phyloP scores from a whole-genome alignment of 148 eudicot genomes.

The Arctostaphylos glauca region DNA sequence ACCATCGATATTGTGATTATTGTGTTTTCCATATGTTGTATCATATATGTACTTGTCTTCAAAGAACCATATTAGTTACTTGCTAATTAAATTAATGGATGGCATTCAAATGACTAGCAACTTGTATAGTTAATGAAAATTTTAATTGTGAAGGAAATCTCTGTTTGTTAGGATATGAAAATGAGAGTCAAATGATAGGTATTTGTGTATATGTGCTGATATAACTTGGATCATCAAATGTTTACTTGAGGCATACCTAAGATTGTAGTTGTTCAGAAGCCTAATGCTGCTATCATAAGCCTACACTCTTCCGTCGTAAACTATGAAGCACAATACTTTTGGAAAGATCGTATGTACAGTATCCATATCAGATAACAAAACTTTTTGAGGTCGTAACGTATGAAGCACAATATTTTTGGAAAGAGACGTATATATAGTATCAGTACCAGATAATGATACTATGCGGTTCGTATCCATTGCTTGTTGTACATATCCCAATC shows the following conservation, averaged over 20 bases:
- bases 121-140: not conserved
- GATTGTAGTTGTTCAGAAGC: not conserved
- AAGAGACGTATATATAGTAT: too few species aligned
- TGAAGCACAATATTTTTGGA: not conserved
- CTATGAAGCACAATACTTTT: not conserved
- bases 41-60: conserved; percentile 57
- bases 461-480: not conserved
- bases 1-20: conserved; percentile 60
- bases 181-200: not conserved
- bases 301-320: not conserved
- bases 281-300: not conserved
- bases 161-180: not conserved
- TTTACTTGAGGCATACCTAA: not conserved
- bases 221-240: not conserved
- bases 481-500: not conserved
- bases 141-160: not conserved
- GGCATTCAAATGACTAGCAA: not conserved
- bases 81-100: not conserved
- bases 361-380: not conserved
- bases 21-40: conserved; percentile 56
- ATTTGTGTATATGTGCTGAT: not conserved
- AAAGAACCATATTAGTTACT: conserved; percentile 49
- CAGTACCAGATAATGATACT: too few species aligned
- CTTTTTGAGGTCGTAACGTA: not conserved
- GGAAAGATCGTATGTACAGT: not conserved